Evolutionary conservation across 2,329 filamentous ascomycete genomes (phyloP).

Genomic region (Neophaeococcomyces aloes): DNA sequence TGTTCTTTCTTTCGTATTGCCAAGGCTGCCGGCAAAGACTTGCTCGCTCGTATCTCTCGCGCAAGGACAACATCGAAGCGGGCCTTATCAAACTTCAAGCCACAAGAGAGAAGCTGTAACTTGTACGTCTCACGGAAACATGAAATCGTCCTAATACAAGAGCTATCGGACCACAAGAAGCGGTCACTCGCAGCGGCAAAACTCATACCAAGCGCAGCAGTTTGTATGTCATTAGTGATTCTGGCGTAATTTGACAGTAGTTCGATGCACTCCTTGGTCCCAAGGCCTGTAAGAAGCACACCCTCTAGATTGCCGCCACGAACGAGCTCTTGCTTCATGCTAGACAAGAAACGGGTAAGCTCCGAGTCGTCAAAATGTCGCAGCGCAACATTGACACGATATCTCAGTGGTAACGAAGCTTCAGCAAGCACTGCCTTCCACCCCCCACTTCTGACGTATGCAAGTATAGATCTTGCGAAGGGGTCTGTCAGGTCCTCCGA

Average conservation of each 20-base stretch:
- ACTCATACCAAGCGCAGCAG: conserved; percentile 44
- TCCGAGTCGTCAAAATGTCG: conserved; percentile 38
- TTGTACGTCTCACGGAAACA: conserved; percentile 54
- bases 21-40: conserved; percentile 39
- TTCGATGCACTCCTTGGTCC: conserved; percentile 43
- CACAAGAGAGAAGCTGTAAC: conserved; percentile 51
- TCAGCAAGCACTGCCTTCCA: conserved; percentile 51
- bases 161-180: conserved; percentile 45
- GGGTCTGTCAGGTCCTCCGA: conserved; percentile 52
- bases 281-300: conserved; percentile 51
- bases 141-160: conserved; percentile 46
- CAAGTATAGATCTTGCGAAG: conserved; percentile 51
- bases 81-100: conserved; percentile 48
- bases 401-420: conserved; percentile 47
- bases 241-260: conserved; percentile 52
- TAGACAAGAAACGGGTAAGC: conserved; percentile 43
- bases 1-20: conserved; percentile 43
- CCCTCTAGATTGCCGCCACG: conserved; percentile 50
- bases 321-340: conserved; percentile 42
- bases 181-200: conserved; percentile 6
- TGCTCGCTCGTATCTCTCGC: conserved; percentile 35
- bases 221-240: conserved; percentile 52
- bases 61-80: conserved; percentile 50
- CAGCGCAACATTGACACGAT: conserved; percentile 53
- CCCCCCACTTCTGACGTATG: conserved; percentile 49